Evolutionary conservation across 75 land plant genomes (phyloP).

Genomic region (Chamaecyparis obtusa): DNA sequence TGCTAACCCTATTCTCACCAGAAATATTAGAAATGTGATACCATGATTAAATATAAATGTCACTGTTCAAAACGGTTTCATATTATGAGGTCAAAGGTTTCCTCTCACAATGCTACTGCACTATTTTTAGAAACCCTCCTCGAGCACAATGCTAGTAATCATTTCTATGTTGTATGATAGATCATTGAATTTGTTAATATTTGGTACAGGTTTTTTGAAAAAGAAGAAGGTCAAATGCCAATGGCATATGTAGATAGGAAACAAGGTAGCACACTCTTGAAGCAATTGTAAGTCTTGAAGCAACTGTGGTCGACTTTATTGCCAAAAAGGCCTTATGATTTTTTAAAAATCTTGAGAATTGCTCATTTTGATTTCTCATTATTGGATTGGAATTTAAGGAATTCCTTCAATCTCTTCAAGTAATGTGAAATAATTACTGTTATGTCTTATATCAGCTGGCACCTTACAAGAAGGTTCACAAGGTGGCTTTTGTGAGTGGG

Average conservation of each 20-base stretch:
- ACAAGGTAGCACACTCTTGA: conserved; percentile 33
- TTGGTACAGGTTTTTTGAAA: conserved; percentile 57
- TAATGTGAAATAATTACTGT: not conserved
- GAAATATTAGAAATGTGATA: too few relatives aligned
- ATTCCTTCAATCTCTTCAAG: not conserved
- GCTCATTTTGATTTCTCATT: not conserved
- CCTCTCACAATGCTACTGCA: too few relatives aligned
- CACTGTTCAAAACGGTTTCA: too few relatives aligned
- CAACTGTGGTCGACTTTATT: too few relatives aligned
- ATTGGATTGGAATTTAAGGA: not conserved
- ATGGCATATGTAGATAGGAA: conserved; percentile 74
- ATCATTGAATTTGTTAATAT: not conserved
- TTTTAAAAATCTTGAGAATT: not conserved
- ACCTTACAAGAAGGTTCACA: conserved; percentile 28
- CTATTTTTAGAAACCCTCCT: too few relatives aligned
- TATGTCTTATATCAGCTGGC: conserved; percentile 19
- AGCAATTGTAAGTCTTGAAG: conserved; percentile 40
- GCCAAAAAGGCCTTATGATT: conserved; percentile 55
- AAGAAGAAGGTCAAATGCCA: conserved; percentile 67
- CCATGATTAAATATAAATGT: too few relatives aligned
- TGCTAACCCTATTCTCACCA: too few relatives aligned
- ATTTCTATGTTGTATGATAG: too few relatives aligned
- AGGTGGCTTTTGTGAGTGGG: too few relatives aligned
- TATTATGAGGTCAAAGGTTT: too few relatives aligned
- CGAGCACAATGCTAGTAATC: not conserved